phyloP scores from a whole-genome alignment of 2,329 filamentous ascomycete genomes.

The Diaporthe sp. region DNA sequence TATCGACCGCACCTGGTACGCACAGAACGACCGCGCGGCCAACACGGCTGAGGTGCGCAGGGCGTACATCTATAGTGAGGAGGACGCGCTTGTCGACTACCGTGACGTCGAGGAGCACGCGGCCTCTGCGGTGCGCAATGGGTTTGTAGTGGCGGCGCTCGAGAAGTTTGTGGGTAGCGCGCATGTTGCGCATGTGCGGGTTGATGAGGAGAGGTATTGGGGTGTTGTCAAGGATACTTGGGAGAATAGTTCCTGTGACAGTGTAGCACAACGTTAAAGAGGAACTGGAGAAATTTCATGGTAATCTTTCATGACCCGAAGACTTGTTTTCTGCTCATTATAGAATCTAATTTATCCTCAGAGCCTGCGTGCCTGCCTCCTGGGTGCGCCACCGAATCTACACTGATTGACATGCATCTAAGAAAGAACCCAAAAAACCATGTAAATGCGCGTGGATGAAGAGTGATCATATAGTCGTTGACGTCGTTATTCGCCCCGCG shows the following conservation, averaged over 20 bases:
- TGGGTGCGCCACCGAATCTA: not conserved
- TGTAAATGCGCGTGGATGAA: conserved; percentile 14
- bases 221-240: conserved; percentile 56
- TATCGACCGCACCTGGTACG: conserved; percentile 47
- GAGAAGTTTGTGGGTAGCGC: conserved; percentile 59
- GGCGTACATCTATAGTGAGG: conserved; percentile 63
- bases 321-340: not conserved
- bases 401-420: not conserved
- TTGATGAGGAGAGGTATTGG: conserved; percentile 63
- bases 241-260: conserved; percentile 43
- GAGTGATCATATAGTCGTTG: conserved; percentile 2
- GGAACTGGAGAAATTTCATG: conserved; percentile 20
- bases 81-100: conserved; percentile 58
- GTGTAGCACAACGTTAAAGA: not conserved
- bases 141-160: conserved; percentile 50
- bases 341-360: conserved; percentile 1
- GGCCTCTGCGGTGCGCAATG: conserved; percentile 49
- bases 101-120: conserved; percentile 61
- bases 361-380: not conserved
- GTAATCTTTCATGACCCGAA: not conserved
- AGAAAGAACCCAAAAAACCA: not conserved
- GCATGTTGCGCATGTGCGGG: conserved; percentile 62
- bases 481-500: not conserved
- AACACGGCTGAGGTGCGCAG: conserved; percentile 53
- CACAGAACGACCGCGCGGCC: conserved; percentile 48